phyloP scores from a whole-genome alignment of 495 filamentous ascomycete species.

The Penicillium lividum region DNA sequence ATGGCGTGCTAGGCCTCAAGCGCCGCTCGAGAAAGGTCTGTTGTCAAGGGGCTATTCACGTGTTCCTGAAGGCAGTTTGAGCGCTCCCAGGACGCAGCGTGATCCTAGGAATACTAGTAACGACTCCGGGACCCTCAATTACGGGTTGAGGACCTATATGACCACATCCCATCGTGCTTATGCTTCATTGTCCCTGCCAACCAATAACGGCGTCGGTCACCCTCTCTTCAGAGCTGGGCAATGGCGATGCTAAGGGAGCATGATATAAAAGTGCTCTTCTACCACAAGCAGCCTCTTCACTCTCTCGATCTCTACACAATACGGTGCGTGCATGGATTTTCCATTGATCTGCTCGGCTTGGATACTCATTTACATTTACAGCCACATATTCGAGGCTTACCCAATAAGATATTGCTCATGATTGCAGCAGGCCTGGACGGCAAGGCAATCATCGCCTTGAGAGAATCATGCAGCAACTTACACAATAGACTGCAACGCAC shows the following conservation, averaged over 20 bases:
- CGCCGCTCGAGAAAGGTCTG: neutral
- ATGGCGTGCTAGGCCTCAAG: neutral
- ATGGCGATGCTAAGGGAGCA: neutral
- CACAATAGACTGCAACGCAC: conserved; percentile 3
- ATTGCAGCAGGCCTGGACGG: neutral
- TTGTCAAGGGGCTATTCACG: neutral
- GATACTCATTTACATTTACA: neutral
- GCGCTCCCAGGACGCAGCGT: neutral
- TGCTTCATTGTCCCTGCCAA: neutral
- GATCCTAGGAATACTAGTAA: neutral
- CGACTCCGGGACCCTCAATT: neutral
- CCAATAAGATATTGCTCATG: neutral
- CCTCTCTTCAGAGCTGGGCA: neutral
- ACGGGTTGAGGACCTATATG: neutral
- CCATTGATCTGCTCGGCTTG: neutral
- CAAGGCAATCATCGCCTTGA: neutral
- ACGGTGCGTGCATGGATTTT: conserved; percentile 6
- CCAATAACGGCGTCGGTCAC: neutral
- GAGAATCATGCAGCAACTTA: neutral
- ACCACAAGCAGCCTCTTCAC: neutral
- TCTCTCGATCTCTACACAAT: neutral
- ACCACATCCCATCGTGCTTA: neutral
- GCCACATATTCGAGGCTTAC: neutral
- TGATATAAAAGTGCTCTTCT: neutral
- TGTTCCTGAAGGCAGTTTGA: neutral